These are phyloP conservation scores for Fibroporia radiculosa DNA, from an alignment of 768 basidiomycete genomes.

Conservation along the genomic window DNA sequence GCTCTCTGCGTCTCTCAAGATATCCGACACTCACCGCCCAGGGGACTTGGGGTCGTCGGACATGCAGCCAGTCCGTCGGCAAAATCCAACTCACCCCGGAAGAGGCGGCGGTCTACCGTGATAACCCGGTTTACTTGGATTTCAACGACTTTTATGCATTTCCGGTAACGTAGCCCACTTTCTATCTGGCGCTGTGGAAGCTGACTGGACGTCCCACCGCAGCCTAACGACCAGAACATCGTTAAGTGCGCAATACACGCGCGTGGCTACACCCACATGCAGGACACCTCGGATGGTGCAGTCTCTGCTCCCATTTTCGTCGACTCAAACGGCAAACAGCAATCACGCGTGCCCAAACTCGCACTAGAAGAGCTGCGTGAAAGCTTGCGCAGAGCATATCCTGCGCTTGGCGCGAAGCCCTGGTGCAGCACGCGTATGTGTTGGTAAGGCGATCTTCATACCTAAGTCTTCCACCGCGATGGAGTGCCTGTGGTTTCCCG, in stretches of 20 bases:
- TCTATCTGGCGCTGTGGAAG: neutral
- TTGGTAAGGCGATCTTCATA: constrained; percentile 48
- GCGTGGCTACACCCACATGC: constrained; percentile 55
- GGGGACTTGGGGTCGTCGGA: neutral
- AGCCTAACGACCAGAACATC: constrained; percentile 64
- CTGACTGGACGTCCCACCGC: neutral
- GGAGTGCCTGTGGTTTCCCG: neutral
- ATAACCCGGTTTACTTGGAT: constrained; percentile 66
- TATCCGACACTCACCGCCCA: neutral
- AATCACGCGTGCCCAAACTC: constrained; percentile 53
- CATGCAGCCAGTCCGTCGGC: constrained; percentile 65
- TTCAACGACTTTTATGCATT: constrained; percentile 77
- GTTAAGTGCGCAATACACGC: constrained; percentile 77
- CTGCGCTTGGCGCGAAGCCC: constrained; percentile 66
- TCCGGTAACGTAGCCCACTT: constrained; percentile 43
- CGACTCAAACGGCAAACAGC: constrained; percentile 14
- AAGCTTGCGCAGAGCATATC: constrained; percentile 55
- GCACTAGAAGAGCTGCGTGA: constrained; percentile 43
- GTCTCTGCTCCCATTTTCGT: constrained; percentile 76
- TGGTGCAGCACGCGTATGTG: constrained; percentile 75
- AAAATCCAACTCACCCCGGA: constrained; percentile 66
- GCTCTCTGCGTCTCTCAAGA: neutral
- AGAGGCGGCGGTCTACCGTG: constrained; percentile 55
- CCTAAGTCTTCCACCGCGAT: constrained; percentile 6
- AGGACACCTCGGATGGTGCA: constrained; percentile 21